Evolutionary conservation across 2,329 filamentous ascomycete species (phyloP).

Genomic region (Fusarium succisae): DNA sequence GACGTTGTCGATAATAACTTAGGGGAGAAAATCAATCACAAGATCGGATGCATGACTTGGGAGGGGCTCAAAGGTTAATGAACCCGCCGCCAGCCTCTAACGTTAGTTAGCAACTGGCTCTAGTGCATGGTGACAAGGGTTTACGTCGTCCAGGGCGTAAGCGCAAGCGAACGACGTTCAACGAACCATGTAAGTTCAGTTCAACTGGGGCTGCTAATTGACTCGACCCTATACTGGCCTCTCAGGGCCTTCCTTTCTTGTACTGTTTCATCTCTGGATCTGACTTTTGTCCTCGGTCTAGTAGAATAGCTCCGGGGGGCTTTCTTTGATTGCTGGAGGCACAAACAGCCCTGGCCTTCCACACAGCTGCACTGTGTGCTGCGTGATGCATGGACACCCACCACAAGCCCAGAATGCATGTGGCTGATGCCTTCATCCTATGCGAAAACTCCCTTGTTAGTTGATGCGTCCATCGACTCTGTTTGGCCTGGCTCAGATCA

Average conservation of each 20-base stretch:
- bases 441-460: constrained; percentile 3
- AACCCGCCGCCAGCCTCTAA: constrained; percentile 10
- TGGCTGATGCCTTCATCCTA: constrained; percentile 7
- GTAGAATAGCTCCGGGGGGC: not conserved
- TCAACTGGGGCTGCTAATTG: constrained; percentile 8
- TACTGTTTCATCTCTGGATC: constrained; percentile 19
- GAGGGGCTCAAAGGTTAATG: constrained; percentile 27
- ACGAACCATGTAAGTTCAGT: constrained; percentile 1
- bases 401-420: not conserved
- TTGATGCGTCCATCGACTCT: not conserved
- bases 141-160: constrained; percentile 8
- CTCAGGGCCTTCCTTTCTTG: constrained; percentile 13
- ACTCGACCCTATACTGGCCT: not conserved
- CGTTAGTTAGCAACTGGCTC: not conserved
- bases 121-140: constrained; percentile 28
- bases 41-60: not conserved
- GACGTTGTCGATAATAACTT: constrained; percentile 1
- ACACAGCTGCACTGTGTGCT: not conserved
- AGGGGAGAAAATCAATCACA: constrained; percentile 1
- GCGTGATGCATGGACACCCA: constrained; percentile 1
- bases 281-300: not conserved
- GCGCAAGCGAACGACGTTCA: not conserved
- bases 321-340: constrained; percentile 15
- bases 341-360: constrained; percentile 1
- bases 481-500: not conserved